Evolutionary conservation across 108 stramenopile species (phyloP).

Genomic region (Asterionellopsis glacialis): DNA sequence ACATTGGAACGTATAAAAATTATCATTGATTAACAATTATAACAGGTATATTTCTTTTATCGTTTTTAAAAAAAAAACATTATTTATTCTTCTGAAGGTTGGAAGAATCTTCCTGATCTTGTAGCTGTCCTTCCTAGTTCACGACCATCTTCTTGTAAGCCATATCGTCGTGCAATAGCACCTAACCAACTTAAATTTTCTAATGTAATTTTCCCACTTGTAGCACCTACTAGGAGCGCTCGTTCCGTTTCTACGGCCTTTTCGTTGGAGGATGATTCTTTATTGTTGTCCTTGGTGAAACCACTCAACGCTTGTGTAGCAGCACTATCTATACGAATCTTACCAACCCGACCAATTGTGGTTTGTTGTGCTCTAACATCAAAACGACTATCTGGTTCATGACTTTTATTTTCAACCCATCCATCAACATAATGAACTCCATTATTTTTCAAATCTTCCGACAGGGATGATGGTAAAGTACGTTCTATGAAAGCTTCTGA

Average conservation of each 20-base stretch:
- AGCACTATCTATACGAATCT: slow-evolving; percentile 79
- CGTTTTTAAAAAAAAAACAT: too few species aligned
- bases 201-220: slow-evolving; percentile 52
- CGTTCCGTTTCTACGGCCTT: slow-evolving; percentile 8
- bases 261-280: slow-evolving; percentile 5
- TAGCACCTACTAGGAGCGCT: slow-evolving; percentile 58
- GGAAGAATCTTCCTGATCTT: slow-evolving; percentile 18
- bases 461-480: background rate
- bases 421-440: slow-evolving; percentile 48
- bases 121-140: slow-evolving; percentile 60
- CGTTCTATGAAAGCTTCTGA: slow-evolving; percentile 10
- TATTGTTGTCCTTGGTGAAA: slow-evolving; percentile 30
- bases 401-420: slow-evolving; percentile 67
- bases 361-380: slow-evolving; percentile 38
- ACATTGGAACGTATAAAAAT: too few species aligned
- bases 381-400: slow-evolving; percentile 87
- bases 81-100: too few species aligned
- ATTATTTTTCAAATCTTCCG: too few species aligned
- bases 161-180: slow-evolving; percentile 82
- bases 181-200: slow-evolving; percentile 85
- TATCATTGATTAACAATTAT: too few species aligned
- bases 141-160: slow-evolving; percentile 54
- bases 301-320: slow-evolving; percentile 68
- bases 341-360: slow-evolving; percentile 27
- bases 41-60: too few species aligned